A percentile compares a stretch with the other conserved stretches of the same genome.
phyloP scores from a whole-genome alignment of 2,329 filamentous ascomycete genomes.

The Zarea fungicola region DNA sequence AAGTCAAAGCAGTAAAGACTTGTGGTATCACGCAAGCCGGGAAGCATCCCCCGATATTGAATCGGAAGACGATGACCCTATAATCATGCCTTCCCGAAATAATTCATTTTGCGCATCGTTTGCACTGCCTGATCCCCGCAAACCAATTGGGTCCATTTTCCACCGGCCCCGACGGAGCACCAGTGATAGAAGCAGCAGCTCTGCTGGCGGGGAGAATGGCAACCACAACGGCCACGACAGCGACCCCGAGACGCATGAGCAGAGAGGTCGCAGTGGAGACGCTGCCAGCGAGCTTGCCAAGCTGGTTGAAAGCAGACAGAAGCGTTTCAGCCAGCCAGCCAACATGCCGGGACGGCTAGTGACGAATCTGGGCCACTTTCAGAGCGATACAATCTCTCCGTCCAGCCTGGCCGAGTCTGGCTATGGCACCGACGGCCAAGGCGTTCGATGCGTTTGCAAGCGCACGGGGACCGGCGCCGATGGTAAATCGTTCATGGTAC shows the following conservation, averaged over 20 bases:
- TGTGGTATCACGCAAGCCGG: constrained; percentile 31
- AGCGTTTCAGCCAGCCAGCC: constrained; percentile 30
- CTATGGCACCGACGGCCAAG: constrained; percentile 35
- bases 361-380: constrained; percentile 28
- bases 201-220: constrained; percentile 31
- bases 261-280: constrained; percentile 42
- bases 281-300: constrained; percentile 57
- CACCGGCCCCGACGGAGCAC: constrained; percentile 42
- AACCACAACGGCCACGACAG: constrained; percentile 44
- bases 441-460: constrained; percentile 54
- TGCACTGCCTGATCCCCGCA: constrained; percentile 48
- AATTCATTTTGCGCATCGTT: constrained; percentile 51
- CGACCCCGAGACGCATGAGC: constrained; percentile 53
- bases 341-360: constrained; percentile 31
- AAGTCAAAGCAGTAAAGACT: constrained; percentile 25
- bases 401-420: constrained; percentile 46
- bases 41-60: constrained; percentile 44
- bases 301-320: constrained; percentile 48
- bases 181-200: constrained; percentile 44
- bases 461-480: constrained; percentile 36
- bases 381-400: constrained; percentile 43
- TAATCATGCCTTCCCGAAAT: constrained; percentile 58
- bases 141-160: constrained; percentile 44
- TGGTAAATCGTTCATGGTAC: constrained; percentile 53
- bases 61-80: constrained; percentile 60